A percentile compares a stretch with the other conserved stretches of the same genome.
Conservation (phyloP, 208 protist genomes). For the Acanthamoeba castellanii region DNA sequence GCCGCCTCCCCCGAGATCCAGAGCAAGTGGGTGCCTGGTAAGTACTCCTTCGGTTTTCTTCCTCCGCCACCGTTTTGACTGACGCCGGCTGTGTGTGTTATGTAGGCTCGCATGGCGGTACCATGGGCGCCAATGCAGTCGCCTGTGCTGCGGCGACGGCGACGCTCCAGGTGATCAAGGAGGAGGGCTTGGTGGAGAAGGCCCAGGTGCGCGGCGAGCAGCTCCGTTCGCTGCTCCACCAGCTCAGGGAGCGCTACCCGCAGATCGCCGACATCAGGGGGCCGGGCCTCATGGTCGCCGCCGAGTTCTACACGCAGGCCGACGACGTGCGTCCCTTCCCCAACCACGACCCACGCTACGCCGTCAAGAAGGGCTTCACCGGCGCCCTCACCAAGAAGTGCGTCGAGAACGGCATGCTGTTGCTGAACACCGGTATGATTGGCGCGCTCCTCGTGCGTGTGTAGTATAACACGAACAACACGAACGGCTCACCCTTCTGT, state of each 20-base stretch:
- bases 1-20: conserved; percentile 39
- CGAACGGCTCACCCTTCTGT: background rate
- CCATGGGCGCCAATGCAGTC: conserved; percentile 87
- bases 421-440: conserved; percentile 63
- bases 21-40: conserved; percentile 47
- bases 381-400: conserved; percentile 59
- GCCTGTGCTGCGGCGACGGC: conserved; percentile 86
- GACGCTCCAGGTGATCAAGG: conserved; percentile 85
- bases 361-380: conserved; percentile 71
- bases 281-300: conserved; percentile 81
- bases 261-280: conserved; percentile 80
- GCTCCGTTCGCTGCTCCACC: conserved; percentile 68
- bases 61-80: background rate
- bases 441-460: background rate
- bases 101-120: conserved; percentile 75
- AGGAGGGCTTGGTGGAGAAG: conserved; percentile 86
- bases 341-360: background rate
- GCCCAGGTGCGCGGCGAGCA: conserved; percentile 73
- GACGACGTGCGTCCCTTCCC: conserved; percentile 66
- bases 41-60: background rate
- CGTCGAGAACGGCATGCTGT: conserved; percentile 72
- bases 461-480: background rate
- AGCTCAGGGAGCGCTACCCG: conserved; percentile 19
- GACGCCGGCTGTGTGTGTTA: background rate
- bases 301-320: conserved; percentile 77